These are phyloP conservation scores for slime mould (Dictyostelium discoideum) DNA, from an alignment of 78 protist species.

Conservation along the genomic window DNA sequence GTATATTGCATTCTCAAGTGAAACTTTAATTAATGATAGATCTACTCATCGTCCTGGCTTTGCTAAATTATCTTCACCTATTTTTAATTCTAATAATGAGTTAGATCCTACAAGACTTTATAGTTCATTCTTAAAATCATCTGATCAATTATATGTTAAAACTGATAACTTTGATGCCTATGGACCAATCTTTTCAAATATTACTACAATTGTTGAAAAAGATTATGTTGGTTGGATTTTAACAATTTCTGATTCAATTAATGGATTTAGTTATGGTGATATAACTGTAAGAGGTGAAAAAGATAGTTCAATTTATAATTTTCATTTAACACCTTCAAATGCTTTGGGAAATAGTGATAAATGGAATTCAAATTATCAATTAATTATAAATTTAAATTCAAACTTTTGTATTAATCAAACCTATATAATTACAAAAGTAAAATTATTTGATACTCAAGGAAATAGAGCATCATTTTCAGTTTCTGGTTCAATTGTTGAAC, in stretches of 20 bases:
- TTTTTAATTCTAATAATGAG: neutral
- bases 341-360: neutral
- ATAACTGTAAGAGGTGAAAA: neutral
- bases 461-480: neutral
- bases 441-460: neutral
- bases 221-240: neutral
- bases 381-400: neutral
- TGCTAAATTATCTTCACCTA: neutral
- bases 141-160: neutral
- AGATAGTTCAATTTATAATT: neutral
- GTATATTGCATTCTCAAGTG: neutral
- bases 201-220: neutral
- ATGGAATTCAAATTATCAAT: neutral
- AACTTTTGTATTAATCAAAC: neutral
- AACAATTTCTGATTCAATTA: neutral
- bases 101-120: neutral
- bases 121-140: neutral
- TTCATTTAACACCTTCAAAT: neutral
- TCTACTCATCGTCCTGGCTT: neutral
- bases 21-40: neutral
- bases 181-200: neutral
- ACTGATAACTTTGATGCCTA: neutral
- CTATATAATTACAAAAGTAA: neutral
- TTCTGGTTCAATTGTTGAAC: neutral
- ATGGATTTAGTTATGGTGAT: neutral